Percentiles rank a stretch among this genome's conserved stretches.
phyloP scores from a whole-genome alignment of 345 rosid species.

The Corchorus capsularis region DNA sequence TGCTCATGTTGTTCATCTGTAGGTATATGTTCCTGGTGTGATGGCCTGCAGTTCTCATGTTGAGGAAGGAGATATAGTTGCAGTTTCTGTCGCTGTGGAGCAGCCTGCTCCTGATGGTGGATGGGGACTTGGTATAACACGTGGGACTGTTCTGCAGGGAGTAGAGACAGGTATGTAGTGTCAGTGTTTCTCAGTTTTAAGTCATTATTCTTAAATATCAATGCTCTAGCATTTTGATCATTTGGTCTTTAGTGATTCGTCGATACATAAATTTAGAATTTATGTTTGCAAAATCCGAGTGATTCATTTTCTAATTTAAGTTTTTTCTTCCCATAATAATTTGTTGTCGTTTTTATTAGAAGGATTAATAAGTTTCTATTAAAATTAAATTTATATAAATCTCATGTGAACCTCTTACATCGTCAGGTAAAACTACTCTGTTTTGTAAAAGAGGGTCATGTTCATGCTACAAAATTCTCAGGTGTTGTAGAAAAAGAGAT shows the following conservation, averaged over 20 bases:
- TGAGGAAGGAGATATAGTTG: conserved; percentile 89
- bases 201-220: neutral
- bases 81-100: conserved; percentile 94
- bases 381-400: neutral
- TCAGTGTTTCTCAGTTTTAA: conserved; percentile 3
- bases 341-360: neutral
- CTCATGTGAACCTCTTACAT: neutral
- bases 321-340: neutral
- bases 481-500: conserved; percentile 6
- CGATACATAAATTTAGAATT: neutral
- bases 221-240: neutral
- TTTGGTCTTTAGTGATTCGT: conserved; percentile 11
- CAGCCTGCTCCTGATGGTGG: conserved; percentile 66
- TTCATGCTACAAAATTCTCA: conserved; percentile 4
- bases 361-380: neutral
- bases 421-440: neutral
- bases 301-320: neutral
- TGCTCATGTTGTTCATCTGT: conserved; percentile 32
- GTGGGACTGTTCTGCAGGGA: conserved; percentile 92
- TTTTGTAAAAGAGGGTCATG: neutral
- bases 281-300: neutral
- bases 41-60: conserved; percentile 97
- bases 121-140: conserved; percentile 82
- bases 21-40: conserved; percentile 97
- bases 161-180: conserved; percentile 58